These are phyloP conservation scores for Lithocarpus polystachyus DNA, from an alignment of 306 rosid genomes.

Conservation along the genomic window DNA sequence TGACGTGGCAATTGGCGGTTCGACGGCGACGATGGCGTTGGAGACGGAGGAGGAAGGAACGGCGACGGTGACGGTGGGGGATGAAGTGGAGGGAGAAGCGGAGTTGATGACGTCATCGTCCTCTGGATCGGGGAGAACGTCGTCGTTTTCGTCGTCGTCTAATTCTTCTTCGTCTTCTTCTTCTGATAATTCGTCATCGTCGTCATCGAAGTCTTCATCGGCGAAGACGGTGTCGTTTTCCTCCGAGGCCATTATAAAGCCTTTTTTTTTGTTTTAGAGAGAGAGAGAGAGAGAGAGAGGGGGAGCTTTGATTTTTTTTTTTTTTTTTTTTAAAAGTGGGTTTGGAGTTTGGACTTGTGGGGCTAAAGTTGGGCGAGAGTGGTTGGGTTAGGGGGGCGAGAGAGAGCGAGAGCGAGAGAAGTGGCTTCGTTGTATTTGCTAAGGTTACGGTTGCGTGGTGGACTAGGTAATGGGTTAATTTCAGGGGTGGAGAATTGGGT, in stretches of 20 bases:
- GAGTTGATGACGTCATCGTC: slow-evolving; percentile 35
- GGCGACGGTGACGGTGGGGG: slow-evolving; percentile 45
- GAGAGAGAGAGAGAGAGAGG: neutral
- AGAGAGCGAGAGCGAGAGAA: too few relatives aligned
- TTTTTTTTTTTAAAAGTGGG: neutral
- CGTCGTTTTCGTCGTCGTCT: slow-evolving; percentile 47
- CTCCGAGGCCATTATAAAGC: slow-evolving; percentile 48
- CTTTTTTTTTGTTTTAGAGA: neutral
- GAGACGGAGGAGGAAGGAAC: slow-evolving; percentile 27
- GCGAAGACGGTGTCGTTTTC: slow-evolving; percentile 71
- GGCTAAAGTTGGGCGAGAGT: too few relatives aligned
- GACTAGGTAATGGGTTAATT: too few relatives aligned
- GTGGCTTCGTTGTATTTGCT: too few relatives aligned
- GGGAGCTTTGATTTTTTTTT: neutral
- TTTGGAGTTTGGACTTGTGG: too few relatives aligned
- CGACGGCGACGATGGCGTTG: slow-evolving; percentile 18
- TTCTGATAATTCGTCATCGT: slow-evolving; percentile 53
- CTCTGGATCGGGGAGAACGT: slow-evolving; percentile 26
- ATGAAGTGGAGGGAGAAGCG: slow-evolving; percentile 39
- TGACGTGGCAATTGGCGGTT: slow-evolving; percentile 18
- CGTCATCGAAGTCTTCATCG: slow-evolving; percentile 67
- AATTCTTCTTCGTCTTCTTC: slow-evolving; percentile 44
- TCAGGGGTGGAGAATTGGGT: too few relatives aligned
- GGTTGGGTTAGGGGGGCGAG: too few relatives aligned
- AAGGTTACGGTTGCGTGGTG: too few relatives aligned